Evolutionary conservation across 2,329 filamentous ascomycete species (phyloP), one percentile per base, ranked within the genome.

Genomic region (Rhynchosporium agropyri): DNA sequence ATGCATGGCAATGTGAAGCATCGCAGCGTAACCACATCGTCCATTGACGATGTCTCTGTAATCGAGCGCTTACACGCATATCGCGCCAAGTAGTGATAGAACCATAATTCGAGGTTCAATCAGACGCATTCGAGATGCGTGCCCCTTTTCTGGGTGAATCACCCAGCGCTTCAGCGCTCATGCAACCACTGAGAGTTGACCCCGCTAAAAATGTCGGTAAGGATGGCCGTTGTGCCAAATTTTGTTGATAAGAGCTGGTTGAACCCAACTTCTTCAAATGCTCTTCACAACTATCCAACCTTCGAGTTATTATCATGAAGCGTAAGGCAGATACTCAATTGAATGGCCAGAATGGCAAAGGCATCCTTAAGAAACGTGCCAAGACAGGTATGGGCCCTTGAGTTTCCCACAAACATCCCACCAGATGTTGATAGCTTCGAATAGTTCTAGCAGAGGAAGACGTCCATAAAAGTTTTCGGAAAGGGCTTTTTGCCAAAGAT

Each of bases 401-500:
- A 46, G 49, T 12, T n/a, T 59, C 9, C 58, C 65, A 62, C 48
- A 56, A 43, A 63, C 45, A 58, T 55, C 57, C 61, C 62, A 55
- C 40, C 40, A 49, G 48, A 54, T 53, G 60, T 67, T 70, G 61
- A 73, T 51, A 50, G 53, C 40, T 20, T 58, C 53, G 45, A 43
- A 65, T 58, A 74, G 73, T 69, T 56, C 64, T 73, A 20, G 71
- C 72, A 12, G 68, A 72, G 6, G 72, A 73, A 53, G 71, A 74
- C 50, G 63, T 70, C 26, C 65, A 68, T 49, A 72, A 74, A 46
- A 65, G 86, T 50, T 92, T 92, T 74, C 83, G 86, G 60, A 79
- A 82, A 59, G 87, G 84, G 4, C 83, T 92, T 45, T 90, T 91
- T 73, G 83, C 87, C 68, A 74, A 81, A 60, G 70, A 81, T 29